Evolutionary conservation across 2,329 filamentous ascomycete species (phyloP).

Genomic region (Cytospora leucostoma): DNA sequence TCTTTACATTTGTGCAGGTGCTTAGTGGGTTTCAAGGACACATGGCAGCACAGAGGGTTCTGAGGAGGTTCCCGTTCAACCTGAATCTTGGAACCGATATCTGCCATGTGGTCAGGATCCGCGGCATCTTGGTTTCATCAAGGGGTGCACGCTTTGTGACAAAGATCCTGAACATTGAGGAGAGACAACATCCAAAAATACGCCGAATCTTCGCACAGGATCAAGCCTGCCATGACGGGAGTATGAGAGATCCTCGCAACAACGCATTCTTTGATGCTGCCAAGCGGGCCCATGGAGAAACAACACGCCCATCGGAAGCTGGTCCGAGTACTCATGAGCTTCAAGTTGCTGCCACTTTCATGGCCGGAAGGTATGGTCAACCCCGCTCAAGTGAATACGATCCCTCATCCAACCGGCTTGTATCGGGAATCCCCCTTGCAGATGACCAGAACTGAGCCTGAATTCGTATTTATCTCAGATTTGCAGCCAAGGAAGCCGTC

Average conservation of each 20-base stretch:
- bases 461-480: conserved; percentile 42
- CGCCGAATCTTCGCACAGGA: conserved; percentile 7
- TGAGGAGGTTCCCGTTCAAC: conserved; percentile 59
- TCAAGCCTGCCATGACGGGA: neutral
- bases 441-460: neutral
- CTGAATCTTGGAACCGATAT: conserved; percentile 78
- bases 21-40: neutral
- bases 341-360: conserved; percentile 43
- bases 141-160: conserved; percentile 48
- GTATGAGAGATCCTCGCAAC: neutral
- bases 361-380: conserved; percentile 47
- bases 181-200: conserved; percentile 34
- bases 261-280: neutral
- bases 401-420: too few species aligned
- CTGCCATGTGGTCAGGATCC: conserved; percentile 68
- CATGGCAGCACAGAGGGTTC: conserved; percentile 18
- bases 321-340: conserved; percentile 31
- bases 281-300: neutral
- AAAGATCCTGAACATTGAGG: conserved; percentile 49
- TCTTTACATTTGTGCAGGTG: neutral
- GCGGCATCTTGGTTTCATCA: conserved; percentile 52
- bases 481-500: conserved; percentile 74
- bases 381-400: neutral
- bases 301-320: neutral
- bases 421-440: neutral